These are phyloP conservation scores for Zygoascus meyerae DNA, from an alignment of 1,139 yeast genomes.

Conservation along the genomic window DNA sequence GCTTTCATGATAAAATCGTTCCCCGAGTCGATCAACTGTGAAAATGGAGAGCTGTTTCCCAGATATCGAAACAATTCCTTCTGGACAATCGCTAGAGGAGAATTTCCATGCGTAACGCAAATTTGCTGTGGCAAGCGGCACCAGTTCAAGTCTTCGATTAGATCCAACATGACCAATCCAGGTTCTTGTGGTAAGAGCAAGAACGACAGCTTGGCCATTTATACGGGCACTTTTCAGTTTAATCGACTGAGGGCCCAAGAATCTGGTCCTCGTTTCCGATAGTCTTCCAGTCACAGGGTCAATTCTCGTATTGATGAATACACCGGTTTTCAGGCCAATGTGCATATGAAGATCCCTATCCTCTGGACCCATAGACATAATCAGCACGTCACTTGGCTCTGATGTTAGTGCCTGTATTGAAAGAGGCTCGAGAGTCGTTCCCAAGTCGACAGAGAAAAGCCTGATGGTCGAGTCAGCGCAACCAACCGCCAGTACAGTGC, in stretches of 20 bases:
- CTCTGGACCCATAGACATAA: constrained; percentile 35
- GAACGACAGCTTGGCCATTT: constrained; percentile 23
- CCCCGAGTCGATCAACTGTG: constrained; percentile 49
- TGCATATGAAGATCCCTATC: constrained; percentile 43
- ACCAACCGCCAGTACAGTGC: constrained; percentile 63
- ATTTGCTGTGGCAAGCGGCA: constrained; percentile 30
- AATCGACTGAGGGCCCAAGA: constrained; percentile 65
- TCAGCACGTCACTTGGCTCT: constrained; percentile 45
- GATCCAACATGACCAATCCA: constrained; percentile 38
- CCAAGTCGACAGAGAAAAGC: constrained; percentile 59
- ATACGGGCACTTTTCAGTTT: constrained; percentile 38
- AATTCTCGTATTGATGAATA: constrained; percentile 59
- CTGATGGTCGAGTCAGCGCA: constrained; percentile 67
- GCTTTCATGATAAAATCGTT: constrained; percentile 44
- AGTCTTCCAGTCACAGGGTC: constrained; percentile 59
- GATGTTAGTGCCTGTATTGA: constrained; percentile 67
- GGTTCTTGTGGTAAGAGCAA: constrained; percentile 38
- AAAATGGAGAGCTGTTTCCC: constrained; percentile 52
- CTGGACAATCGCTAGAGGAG: constrained; percentile 57
- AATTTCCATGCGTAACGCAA: constrained; percentile 46
- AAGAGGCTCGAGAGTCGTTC: constrained; percentile 55
- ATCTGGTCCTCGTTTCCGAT: constrained; percentile 63
- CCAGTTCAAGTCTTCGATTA: constrained; percentile 26
- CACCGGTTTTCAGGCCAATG: constrained; percentile 78
- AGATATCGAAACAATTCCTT: constrained; percentile 57